Evolutionary conservation across 257 asterid genomes (phyloP), one percentile per base, ranked within the genome.

Genomic region (Scutellaria baicalensis): DNA sequence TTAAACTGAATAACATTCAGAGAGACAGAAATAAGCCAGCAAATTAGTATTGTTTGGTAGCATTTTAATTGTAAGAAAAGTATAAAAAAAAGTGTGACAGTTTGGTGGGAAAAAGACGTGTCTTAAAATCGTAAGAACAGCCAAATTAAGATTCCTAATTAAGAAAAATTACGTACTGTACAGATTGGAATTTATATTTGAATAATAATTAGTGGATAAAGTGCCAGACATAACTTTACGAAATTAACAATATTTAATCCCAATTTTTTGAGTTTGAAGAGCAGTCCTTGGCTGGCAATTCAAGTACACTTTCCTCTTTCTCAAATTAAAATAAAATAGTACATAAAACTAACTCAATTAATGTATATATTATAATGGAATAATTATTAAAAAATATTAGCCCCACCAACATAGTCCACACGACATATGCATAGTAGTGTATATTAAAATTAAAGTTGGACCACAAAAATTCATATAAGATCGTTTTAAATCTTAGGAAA

Each of bases 41-140:
- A 17, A 54, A 65, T 35, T 12, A 47, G 6, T 39, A 55, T 64
- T 70, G 77, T 77, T 51, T 77, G 59, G 17, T 59, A 77, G 72
- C 67, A 38, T n/a, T 55, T 27, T 14, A 39, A 11, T 33, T 47
- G 49, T 64, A 48, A 49, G n/a, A 11, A 27, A 66, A 5, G 11
- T 10, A 8, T 18, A 9, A 4, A 2, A 49, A 13, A 39, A 16
- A 70, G n/a, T 43, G n/a, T 1, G 44, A 36, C 21, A 35, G 39
- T 61, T 75, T 56, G 68, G 75, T 62, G 61, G 21, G 23, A 27
- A 16, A 9, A 39, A 8, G 18, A 74, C 69, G 73, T 66, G 64
- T 66, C 73, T n/a, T 23, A 48, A 38, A 9, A 44, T 12, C 20
- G 49, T 18, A 23, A 44, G 21, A 40, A 18, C 54, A 59, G 42